Evolutionary conservation across 768 basidiomycete genomes (phyloP).

Genomic region (Boletus rex-veris): DNA sequence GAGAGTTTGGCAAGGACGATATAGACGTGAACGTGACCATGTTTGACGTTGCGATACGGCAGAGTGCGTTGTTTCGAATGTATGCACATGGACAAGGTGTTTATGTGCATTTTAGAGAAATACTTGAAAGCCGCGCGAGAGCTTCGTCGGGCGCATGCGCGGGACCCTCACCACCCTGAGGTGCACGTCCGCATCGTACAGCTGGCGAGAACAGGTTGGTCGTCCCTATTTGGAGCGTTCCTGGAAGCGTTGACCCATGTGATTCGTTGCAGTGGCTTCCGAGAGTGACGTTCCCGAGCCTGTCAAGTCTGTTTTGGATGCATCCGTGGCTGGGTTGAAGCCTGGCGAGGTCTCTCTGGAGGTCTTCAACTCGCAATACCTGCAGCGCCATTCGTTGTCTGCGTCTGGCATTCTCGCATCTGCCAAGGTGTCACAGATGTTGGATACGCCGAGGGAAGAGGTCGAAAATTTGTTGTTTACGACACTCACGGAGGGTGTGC

Average conservation of each 20-base stretch:
- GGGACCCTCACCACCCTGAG: slow-evolving; percentile 58
- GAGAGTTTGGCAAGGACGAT: slow-evolving; percentile 45
- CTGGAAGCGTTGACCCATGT: not conserved
- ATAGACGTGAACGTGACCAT: slow-evolving; percentile 69
- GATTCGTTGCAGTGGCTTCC: slow-evolving; percentile 40
- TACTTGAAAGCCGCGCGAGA: slow-evolving; percentile 74
- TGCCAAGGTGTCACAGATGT: slow-evolving; percentile 50
- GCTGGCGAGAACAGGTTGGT: slow-evolving; percentile 53
- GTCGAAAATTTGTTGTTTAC: slow-evolving; percentile 58
- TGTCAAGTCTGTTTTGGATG: slow-evolving; percentile 48
- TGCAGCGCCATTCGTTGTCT: slow-evolving; percentile 56
- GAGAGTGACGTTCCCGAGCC: slow-evolving; percentile 44
- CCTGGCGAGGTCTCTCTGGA: slow-evolving; percentile 58
- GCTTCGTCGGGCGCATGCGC: slow-evolving; percentile 50
- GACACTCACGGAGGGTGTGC: slow-evolving; percentile 40
- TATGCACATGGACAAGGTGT: not conserved
- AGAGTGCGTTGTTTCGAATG: slow-evolving; percentile 50
- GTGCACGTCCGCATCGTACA: slow-evolving; percentile 71
- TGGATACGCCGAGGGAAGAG: slow-evolving; percentile 52
- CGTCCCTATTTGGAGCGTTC: too few species aligned
- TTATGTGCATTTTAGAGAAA: slow-evolving; percentile 52
- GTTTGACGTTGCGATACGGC: slow-evolving; percentile 80
- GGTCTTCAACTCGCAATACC: slow-evolving; percentile 69
- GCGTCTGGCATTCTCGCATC: slow-evolving; percentile 56
- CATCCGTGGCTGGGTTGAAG: slow-evolving; percentile 48